Base-by-base conservation (phyloP, 306 rosid genomes). In the Cucurbita maxima region DNA sequence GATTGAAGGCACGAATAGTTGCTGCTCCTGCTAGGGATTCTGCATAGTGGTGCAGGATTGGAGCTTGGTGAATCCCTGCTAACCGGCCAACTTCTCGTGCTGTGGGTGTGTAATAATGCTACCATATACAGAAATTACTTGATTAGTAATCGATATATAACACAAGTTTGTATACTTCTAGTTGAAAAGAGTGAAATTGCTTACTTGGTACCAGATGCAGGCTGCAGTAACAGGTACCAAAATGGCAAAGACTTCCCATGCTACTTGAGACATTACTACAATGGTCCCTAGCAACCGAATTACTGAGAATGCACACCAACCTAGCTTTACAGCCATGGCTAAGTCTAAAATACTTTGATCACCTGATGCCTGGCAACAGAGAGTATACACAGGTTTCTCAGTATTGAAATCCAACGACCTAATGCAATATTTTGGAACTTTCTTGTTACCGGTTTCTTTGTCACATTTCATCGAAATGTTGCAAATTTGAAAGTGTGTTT, bases 71-170 rank as follows among this genome's bases (percentile, higher is more conserved):
- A 73, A 93, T 89, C 76, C 92, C 94, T 45, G 96, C 85, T 74
- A 93, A 63, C 56, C 98, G 96, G 40, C 94, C 98, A 79, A 93
- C 81, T 83, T 93, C 97, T 83, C 98, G 83, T 77, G 98, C 97
- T 63, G 98, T 93, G 36, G 94, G 97, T 25, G 87, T 90, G 80
- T 93, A 93, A 74, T 93, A 93, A 78, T 79, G 74, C 98, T 93
- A 88, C 75, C 79, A 83, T 50, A 76, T 76, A 47, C 5, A 69
- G 20, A 69, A 48, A 48, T 50, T 69, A 25, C 44, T 45, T 69
- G 73, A 25, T 69, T 69, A 69, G 57, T 48, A 48, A 48, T 69
- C 58, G 15, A 68, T 13, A 25, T 48, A 69, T 47, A 7, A 14
- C 57, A 69, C 37, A 25, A 69, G 48, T 22, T 69, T 7, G 41